phyloP scores from a whole-genome alignment of 805 yeast genomes.

The Cyberlindnera euphorbiiphila region DNA sequence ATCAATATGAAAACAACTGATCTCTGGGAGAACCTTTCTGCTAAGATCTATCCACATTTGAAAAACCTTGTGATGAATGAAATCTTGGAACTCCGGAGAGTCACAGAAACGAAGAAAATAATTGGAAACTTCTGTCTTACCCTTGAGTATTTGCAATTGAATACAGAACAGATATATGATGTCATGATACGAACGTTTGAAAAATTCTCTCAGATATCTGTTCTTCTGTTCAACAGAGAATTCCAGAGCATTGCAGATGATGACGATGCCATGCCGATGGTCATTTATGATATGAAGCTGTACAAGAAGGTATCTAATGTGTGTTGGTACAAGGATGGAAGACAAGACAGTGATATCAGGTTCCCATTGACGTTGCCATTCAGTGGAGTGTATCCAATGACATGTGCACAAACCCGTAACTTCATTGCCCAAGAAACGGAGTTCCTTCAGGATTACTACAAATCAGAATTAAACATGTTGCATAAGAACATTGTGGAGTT shows the following conservation, averaged over 20 bases:
- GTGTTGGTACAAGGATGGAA: constrained; percentile 64
- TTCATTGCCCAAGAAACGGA: constrained; percentile 59
- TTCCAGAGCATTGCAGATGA: constrained; percentile 62
- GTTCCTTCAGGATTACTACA: constrained; percentile 64
- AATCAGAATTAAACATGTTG: constrained; percentile 55
- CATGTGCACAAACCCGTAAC: constrained; percentile 70
- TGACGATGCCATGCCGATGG: constrained; percentile 88
- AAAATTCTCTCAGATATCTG: constrained; percentile 53
- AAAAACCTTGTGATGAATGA: constrained; percentile 41
- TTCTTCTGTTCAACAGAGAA: constrained; percentile 52
- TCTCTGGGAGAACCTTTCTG: constrained; percentile 67
- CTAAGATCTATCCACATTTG: constrained; percentile 58
- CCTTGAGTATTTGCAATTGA: constrained; percentile 67
- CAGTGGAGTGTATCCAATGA: constrained; percentile 81
- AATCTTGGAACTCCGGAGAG: constrained; percentile 38
- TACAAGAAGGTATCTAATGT: constrained; percentile 60
- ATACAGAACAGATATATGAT: constrained; percentile 56
- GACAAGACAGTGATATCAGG: constrained; percentile 32
- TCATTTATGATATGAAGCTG: constrained; percentile 53
- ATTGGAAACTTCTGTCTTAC: constrained; percentile 72
- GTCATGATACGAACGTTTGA: constrained; percentile 56
- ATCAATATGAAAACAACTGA: constrained; percentile 54
- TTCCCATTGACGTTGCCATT: constrained; percentile 76
- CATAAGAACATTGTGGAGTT: constrained; percentile 56
- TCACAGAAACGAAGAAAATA: constrained; percentile 41